phyloP scores from a whole-genome alignment of 257 asterid species.

The Scutellaria barbata region DNA sequence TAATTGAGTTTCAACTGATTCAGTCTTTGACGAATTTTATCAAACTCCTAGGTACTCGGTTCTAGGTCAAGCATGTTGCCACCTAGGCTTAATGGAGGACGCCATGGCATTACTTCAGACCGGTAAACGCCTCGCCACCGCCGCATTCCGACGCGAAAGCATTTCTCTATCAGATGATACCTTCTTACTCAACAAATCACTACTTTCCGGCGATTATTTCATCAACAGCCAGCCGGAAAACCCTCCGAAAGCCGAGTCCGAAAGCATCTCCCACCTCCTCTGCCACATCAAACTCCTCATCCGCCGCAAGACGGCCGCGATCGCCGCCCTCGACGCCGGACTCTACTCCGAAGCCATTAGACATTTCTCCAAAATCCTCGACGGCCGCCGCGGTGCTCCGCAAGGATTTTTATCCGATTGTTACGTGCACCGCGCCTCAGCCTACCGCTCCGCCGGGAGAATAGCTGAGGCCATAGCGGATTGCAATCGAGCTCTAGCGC shows the following conservation, averaged over 20 bases:
- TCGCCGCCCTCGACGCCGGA: conserved; percentile 74
- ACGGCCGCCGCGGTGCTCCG: conserved; percentile 77
- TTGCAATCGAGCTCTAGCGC: conserved; percentile 73
- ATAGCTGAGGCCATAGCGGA: conserved; percentile 75
- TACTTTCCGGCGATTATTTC: conserved; percentile 44
- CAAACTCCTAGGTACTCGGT: conserved; percentile 57
- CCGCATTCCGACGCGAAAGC: conserved; percentile 71
- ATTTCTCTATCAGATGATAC: conserved; percentile 81
- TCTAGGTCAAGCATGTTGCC: conserved; percentile 92
- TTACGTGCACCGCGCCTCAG: conserved; percentile 63
- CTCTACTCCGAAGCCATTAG: conserved; percentile 64
- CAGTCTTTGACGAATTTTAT: conserved; percentile 6
- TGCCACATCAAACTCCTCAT: conserved; percentile 68
- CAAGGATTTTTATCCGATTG: conserved; percentile 70
- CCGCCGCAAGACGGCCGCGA: conserved; percentile 75
- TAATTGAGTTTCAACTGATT: conserved; percentile 10
- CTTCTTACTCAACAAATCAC: conserved; percentile 54
- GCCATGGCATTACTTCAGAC: conserved; percentile 88
- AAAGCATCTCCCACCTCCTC: conserved; percentile 65
- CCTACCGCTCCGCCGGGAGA: conserved; percentile 61
- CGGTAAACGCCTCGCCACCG: conserved; percentile 82
- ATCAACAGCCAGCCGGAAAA: conserved; percentile 37
- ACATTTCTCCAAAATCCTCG: conserved; percentile 78
- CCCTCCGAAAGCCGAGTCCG: conserved; percentile 59
- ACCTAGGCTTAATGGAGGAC: conserved; percentile 91